These are phyloP conservation scores for Glonium stellatum DNA, from an alignment of 495 filamentous ascomycete species.

Conservation along the genomic window DNA sequence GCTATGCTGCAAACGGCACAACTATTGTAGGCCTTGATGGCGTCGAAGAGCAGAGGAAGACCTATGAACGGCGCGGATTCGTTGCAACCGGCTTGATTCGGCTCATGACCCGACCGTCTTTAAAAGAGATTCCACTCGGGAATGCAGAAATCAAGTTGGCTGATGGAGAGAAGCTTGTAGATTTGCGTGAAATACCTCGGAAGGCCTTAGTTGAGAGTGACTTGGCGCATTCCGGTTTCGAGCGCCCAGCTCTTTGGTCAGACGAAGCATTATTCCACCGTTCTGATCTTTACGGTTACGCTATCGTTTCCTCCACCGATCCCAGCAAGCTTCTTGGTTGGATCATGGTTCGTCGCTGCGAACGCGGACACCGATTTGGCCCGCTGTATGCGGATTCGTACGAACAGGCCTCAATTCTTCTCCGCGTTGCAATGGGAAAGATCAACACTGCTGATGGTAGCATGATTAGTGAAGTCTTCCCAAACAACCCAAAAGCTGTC, in stretches of 20 bases:
- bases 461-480: slow-evolving; percentile 21
- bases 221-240: slow-evolving; percentile 17
- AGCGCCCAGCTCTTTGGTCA: slow-evolving; percentile 14
- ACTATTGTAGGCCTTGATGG: slow-evolving; percentile 21
- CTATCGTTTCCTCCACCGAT: neutral
- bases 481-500: slow-evolving; percentile 7
- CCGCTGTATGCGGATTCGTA: slow-evolving; percentile 21
- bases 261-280: slow-evolving; percentile 21
- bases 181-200: slow-evolving; percentile 4
- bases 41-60: slow-evolving; percentile 18
- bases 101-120: slow-evolving; percentile 14
- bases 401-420: slow-evolving; percentile 4
- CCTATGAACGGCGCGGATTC: slow-evolving; percentile 23
- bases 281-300: slow-evolving; percentile 17
- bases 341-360: slow-evolving; percentile 19
- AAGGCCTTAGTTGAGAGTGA: slow-evolving; percentile 8
- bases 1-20: neutral
- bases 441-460: slow-evolving; percentile 1
- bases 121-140: slow-evolving; percentile 11
- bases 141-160: neutral
- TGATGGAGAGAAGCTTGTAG: slow-evolving; percentile 7
- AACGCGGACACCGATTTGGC: slow-evolving; percentile 23
- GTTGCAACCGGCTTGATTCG: slow-evolving; percentile 4
- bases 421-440: slow-evolving; percentile 15
- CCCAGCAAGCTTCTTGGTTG: slow-evolving; percentile 7